phyloP scores from a whole-genome alignment of 306 rosid species.

The Albizia julibrissin region DNA sequence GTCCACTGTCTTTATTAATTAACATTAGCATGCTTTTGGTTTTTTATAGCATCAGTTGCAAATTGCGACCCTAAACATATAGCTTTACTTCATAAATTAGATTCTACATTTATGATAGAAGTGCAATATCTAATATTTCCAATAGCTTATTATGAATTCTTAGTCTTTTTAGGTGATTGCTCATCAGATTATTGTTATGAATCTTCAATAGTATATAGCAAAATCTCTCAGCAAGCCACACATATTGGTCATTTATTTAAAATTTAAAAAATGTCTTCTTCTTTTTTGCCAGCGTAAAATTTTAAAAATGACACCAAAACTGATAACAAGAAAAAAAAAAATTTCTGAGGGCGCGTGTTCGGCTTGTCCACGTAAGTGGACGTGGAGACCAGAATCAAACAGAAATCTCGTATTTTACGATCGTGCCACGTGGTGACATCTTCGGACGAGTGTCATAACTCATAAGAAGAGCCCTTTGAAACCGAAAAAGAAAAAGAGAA shows the following conservation, averaged over 20 bases:
- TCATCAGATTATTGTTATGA: neutral
- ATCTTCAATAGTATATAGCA: too few relatives aligned
- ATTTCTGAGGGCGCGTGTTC: slow-evolving; percentile 31
- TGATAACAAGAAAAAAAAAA: neutral
- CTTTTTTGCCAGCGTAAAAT: too few relatives aligned
- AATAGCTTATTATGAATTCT: neutral
- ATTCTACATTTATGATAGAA: too few relatives aligned
- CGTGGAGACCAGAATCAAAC: slow-evolving; percentile 20
- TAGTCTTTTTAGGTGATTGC: neutral
- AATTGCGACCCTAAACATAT: too few relatives aligned
- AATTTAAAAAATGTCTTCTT: too few relatives aligned
- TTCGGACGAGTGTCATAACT: slow-evolving; percentile 21
- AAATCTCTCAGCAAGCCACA: neutral
- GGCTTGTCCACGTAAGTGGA: neutral
- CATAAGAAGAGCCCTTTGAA: neutral
- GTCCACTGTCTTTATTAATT: too few relatives aligned
- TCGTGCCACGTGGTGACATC: slow-evolving; percentile 69
- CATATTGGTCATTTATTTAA: too few relatives aligned
- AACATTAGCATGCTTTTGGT: neutral
- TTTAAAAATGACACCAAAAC: slow-evolving; percentile 8
- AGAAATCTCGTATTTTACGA: slow-evolving; percentile 34
- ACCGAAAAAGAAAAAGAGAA: neutral
- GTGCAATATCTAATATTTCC: too few relatives aligned
- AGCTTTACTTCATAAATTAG: too few relatives aligned
- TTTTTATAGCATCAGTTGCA: too few relatives aligned